A percentile compares a stretch with the other conserved stretches of the same genome.
phyloP scores from a whole-genome alignment of 345 rosid genomes.

The Cochlearia excelsa region DNA sequence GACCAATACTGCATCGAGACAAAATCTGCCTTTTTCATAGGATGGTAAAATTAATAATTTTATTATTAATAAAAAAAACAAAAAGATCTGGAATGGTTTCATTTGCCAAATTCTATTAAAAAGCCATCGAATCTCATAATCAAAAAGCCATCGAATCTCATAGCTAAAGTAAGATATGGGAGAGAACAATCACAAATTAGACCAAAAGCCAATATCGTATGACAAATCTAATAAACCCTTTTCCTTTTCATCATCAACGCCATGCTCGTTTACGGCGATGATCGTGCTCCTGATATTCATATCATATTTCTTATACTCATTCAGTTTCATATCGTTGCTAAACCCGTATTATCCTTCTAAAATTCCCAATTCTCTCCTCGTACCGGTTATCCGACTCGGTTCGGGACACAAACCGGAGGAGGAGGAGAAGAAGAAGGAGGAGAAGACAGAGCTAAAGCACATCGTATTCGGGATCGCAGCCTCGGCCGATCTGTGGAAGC shows the following conservation, averaged over 20 bases:
- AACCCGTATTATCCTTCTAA: conserved; percentile 33
- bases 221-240: conserved; percentile 29
- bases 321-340: conserved; percentile 46
- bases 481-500: conserved; percentile 60
- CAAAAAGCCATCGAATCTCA: no score
- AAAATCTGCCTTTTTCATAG: conserved; percentile 5
- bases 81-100: no score
- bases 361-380: conserved; percentile 9
- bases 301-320: conserved; percentile 43
- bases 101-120: no score
- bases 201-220: no score
- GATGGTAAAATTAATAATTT: not conserved
- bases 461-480: conserved; percentile 73
- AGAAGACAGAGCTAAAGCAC: conserved; percentile 45
- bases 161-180: conserved; percentile 1
- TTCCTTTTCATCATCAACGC: conserved; percentile 20
- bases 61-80: not conserved
- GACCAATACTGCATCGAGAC: conserved; percentile 14
- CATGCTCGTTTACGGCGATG: conserved; percentile 32
- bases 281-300: conserved; percentile 36
- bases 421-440: no score
- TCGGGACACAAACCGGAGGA: no score
- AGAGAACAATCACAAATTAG: conserved; percentile 11
- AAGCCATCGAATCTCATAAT: no score
- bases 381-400: conserved; percentile 18